These are phyloP conservation scores for Geotrichum aggregatum DNA, from an alignment of 1,139 yeast species.

Conservation along the genomic window DNA sequence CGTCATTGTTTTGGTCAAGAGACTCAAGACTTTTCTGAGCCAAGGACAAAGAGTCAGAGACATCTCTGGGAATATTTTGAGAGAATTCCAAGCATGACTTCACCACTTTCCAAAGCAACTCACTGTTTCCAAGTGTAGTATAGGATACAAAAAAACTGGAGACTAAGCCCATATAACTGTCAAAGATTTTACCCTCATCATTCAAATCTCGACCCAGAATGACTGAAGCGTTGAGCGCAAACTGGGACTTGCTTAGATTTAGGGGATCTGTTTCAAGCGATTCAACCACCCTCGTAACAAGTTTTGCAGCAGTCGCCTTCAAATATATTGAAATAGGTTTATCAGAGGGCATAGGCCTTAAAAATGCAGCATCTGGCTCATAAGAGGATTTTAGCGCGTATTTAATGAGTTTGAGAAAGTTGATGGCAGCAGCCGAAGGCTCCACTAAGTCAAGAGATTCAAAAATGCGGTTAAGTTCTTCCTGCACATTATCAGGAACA, in stretches of 20 bases:
- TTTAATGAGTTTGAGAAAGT: slow-evolving; percentile 12
- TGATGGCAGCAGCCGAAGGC: slow-evolving; percentile 4
- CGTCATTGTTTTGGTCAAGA: not conserved
- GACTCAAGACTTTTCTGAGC: slow-evolving; percentile 6
- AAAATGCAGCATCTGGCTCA: not conserved
- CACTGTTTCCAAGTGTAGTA: slow-evolving; percentile 3
- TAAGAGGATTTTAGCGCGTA: slow-evolving; percentile 1
- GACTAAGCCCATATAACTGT: slow-evolving; percentile 7
- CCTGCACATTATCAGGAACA: slow-evolving; percentile 25
- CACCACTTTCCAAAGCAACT: not conserved
- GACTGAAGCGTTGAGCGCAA: not conserved
- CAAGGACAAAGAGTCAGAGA: not conserved
- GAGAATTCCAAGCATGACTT: not conserved
- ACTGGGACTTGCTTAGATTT: not conserved
- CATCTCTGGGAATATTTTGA: not conserved
- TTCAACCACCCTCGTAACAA: not conserved
- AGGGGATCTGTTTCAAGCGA: slow-evolving; percentile 1
- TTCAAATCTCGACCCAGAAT: slow-evolving; percentile 2
- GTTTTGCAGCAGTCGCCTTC: not conserved
- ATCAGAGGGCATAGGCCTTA: not conserved
- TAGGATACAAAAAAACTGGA: slow-evolving; percentile 6
- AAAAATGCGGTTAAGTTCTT: slow-evolving; percentile 23
- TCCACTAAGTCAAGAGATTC: slow-evolving; percentile 5
- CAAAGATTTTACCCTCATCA: not conserved
- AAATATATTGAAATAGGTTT: too few relatives aligned